Base-by-base conservation (phyloP, 768 basidiomycete genomes). In the Scleroderma bovista region DNA sequence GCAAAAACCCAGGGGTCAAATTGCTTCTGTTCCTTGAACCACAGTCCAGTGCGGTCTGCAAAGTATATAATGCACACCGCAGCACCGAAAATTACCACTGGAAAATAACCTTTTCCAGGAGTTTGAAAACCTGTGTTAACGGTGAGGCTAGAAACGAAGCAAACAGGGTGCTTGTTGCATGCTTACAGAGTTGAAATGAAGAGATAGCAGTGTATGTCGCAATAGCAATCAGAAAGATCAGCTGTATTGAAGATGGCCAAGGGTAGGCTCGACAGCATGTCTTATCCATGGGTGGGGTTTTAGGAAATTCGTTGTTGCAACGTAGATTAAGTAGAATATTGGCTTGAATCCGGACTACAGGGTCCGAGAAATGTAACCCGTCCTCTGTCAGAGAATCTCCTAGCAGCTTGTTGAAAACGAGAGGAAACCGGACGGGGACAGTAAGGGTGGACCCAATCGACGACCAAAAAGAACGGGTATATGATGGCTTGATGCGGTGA, bases 11-110 rank as follows among this genome's bases (percentile, higher is more conserved):
- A 80, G 1, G 82, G 65, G 63, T 83, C 75, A 60, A 83, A 94
- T 47, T 84, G 78, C 61, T 95, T 96, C 60, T 93, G 86, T 62
- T 93, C 90, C 63, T 94, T 94, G 47, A 86, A 69, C 85, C 90
- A 96, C 52, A 93, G 72, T 36, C 78, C 78, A 4, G 89, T 91
- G n/a, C 93, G 78, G 61, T 96, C 93, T 3, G 91, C 86, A 49
- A 86, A 47, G 66, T 80, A 93, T 24, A 86, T 81, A 43, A 91
- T 64, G n/a, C 74, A 70, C 26, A 88, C 70, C 11, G 81, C 75
- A n/a, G 72, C 64, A 50, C 89, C 84, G 54, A 91, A 82, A 10
- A 84, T 72, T 15, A 84, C 55, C 10, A 79, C 66, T 3, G 88
- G 73, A 42, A 55, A 59, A 34, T 51, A 57, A 31, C 38, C 38